Percentiles rank a stretch among this genome's conserved stretches.
phyloP scores from a whole-genome alignment of 1,284 basidiomycete genomes.

The Microbotryum violaceum region DNA sequence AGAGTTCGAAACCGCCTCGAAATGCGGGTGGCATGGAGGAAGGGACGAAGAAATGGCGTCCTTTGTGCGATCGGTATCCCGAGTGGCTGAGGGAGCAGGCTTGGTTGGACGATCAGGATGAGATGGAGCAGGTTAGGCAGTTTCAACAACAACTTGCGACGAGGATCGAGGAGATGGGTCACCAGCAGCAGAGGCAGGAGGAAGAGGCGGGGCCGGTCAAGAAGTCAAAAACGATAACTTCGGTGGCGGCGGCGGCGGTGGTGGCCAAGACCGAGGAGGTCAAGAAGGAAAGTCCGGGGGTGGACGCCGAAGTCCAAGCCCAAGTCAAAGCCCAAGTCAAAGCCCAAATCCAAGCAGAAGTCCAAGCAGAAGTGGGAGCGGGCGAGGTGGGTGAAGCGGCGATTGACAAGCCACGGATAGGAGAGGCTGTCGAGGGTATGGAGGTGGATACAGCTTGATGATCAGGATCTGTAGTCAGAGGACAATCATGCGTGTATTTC shows the following conservation, averaged over 20 bases:
- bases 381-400: too few species aligned
- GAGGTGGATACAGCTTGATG: too few species aligned
- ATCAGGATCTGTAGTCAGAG: too few species aligned
- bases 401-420: too few species aligned
- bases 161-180: background rate
- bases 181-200: background rate
- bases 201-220: background rate
- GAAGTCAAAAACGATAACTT: background rate
- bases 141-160: background rate
- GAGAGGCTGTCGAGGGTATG: too few species aligned
- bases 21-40: background rate
- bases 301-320: too few species aligned
- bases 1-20: slow-evolving; percentile 2
- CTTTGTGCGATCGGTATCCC: slow-evolving; percentile 63
- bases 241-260: background rate
- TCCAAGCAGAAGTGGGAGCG: too few species aligned
- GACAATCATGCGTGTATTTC: too few species aligned
- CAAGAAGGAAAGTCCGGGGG: background rate
- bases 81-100: slow-evolving; percentile 72
- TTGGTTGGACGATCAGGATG: slow-evolving; percentile 50
- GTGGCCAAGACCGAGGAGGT: background rate
- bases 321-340: too few species aligned
- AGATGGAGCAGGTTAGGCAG: slow-evolving; percentile 4
- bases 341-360: too few species aligned
- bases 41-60: slow-evolving; percentile 51